These are phyloP conservation scores for Pulveroboletus sp. DNA, from an alignment of 768 basidiomycete genomes.

Conservation along the genomic window DNA sequence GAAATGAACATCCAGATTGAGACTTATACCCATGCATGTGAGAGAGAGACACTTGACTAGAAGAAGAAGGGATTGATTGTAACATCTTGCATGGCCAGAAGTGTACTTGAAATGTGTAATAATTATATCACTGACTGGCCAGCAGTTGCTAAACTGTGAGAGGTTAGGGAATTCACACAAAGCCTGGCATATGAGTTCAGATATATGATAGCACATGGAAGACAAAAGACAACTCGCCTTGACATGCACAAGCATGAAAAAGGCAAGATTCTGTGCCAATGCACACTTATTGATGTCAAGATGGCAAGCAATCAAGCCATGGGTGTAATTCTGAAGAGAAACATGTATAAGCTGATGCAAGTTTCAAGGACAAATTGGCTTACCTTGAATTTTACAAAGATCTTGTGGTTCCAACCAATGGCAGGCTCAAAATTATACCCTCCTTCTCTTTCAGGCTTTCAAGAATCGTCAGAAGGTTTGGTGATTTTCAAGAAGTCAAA, in stretches of 20 bases:
- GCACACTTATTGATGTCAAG: conserved; percentile 4
- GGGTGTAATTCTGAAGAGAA: no score
- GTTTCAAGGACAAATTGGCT: no score
- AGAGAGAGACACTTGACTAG: no score
- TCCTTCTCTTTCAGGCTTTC: conserved; percentile 17
- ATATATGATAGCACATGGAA: no score
- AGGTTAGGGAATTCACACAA: background rate
- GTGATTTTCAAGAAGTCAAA: conserved; percentile 16
- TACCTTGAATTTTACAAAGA: conserved; percentile 22
- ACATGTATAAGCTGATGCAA: no score
- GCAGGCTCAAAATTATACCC: conserved; percentile 24
- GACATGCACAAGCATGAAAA: background rate
- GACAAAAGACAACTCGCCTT: no score
- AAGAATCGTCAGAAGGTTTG: conserved; percentile 24
- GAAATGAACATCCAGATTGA: no score
- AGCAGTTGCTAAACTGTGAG: background rate
- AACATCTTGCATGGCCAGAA: background rate
- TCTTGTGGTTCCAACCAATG: conserved; percentile 16
- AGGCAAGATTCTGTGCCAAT: background rate
- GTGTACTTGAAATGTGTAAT: conserved; percentile 14
- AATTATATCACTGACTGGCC: conserved; percentile 6
- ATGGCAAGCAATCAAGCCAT: background rate
- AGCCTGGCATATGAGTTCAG: no score
- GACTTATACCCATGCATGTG: no score
- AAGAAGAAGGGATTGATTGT: no score